Percentiles rank a stretch among this genome's conserved stretches.
phyloP scores from a whole-genome alignment of 192 early-diverging fungal genomes.

The Phlyctochytrium arcticum region DNA sequence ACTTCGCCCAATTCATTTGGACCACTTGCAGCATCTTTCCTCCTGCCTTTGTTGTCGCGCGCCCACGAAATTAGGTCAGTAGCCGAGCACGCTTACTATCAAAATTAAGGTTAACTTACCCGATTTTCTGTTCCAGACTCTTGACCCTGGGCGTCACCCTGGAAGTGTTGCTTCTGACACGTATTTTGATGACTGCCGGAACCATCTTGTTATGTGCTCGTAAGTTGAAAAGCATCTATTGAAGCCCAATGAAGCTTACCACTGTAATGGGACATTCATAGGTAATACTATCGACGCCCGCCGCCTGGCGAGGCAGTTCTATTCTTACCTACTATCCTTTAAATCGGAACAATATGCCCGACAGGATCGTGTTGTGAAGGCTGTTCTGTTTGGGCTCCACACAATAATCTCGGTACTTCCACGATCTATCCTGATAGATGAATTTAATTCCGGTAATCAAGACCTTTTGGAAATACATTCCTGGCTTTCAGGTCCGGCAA shows the following conservation, averaged over 20 bases:
- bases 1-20: neutral
- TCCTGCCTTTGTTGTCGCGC: neutral
- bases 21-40: neutral
- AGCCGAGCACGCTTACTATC: no score
- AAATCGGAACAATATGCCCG: neutral
- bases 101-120: no score
- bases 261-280: neutral
- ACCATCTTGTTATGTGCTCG: neutral
- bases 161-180: neutral
- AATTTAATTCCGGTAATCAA: no score
- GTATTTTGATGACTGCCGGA: neutral
- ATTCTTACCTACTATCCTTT: neutral
- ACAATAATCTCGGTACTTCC: neutral
- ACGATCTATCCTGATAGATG: slow-evolving; percentile 3
- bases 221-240: no score
- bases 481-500: no score
- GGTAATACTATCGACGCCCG: slow-evolving; percentile 2
- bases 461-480: no score
- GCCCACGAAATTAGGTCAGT: neutral
- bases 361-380: neutral
- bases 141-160: neutral
- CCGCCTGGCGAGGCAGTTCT: neutral
- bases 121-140: no score
- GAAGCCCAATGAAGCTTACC: no score
- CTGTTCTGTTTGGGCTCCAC: neutral